Base-by-base conservation (phyloP, 1,284 basidiomycete genomes). In the Coniferiporia weirii region DNA sequence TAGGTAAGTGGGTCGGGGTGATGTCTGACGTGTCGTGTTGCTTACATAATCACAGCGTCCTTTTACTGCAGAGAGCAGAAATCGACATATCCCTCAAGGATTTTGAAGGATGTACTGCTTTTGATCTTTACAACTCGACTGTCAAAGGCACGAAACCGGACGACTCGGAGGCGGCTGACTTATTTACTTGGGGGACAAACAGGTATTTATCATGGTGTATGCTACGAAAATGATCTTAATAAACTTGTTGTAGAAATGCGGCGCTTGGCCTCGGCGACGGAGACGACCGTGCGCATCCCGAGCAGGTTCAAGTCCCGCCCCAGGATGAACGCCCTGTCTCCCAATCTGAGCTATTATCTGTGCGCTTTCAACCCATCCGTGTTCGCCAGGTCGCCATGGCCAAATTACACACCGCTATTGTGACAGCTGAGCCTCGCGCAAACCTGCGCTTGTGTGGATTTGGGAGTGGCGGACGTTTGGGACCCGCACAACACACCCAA, bases 101-200 rank as follows among this genome's bases (percentile, higher is more conserved):
- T 68, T 70, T 77, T 40, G 96, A 98, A 68, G 96, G 95, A 1
- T 88, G 97, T 70, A 94, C 93, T 0, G 85, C 95, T 0, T 95
- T 95, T 64, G 96, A 99, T 68, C 75, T 99, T 27, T 98, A 95
- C 75, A 98, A 98, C 68, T 87, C 89, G 3, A 96, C 93, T 0
- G 77, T 97, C 35, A 81, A 85, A 61, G 87, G 83, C 12, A 86
- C 84, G 1, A 81, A 85, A 68, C 91, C 91, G 3, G 75, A 52
- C 44, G 62, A 57, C 1, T 63, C 69, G 2, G 70, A 75, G 12
- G 67, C 71, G 22, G 78, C 77, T 0, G 87, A 97, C 57, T 74
- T 99, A 12, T 91, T 85, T 66, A 93, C 90, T 0, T 99, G 96
- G 96, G 97, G 97, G 13, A 78, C 83, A 13, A 99, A 98, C 69